Evolutionary conservation across 2,329 filamentous ascomycete genomes (phyloP), one percentile per base, ranked within the genome.

Genomic region (Fusarium ambrosium): DNA sequence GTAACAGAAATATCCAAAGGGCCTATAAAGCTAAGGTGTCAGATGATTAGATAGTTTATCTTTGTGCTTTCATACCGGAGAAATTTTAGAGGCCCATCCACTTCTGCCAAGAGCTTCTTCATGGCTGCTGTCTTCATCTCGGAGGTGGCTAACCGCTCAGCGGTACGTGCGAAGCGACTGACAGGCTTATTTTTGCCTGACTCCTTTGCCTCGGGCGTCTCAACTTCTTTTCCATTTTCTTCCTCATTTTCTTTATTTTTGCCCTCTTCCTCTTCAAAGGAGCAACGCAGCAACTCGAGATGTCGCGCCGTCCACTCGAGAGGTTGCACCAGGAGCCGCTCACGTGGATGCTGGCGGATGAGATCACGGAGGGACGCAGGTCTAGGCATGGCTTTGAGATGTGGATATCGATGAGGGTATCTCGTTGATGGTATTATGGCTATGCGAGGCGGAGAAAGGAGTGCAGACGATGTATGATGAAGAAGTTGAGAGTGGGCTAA

Each of bases 301-400:
- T 79, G 78, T 6, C 69, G 51, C 0, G 60, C 22, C 1, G 72
- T 71, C 78, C 78, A 79, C 60, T 79, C 76, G 2, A 75, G 20
- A 2, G 78, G 78, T 22, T 75, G 77, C 3, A 79, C 78, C 10
- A 73, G 70, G 18, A 79, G 66, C 4, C 78, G 78, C 65, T 79
- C 78, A 39, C 76, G 62, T 13, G 78, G 78, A 24, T 79, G 59
- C 24, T 69, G 73, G n/a, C 74, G 73, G 32, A 79, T 67, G 37
- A 79, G 62, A 34, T 76, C 72, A 58, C 73, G 27, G 8, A 79
- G 51, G 4, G 66, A 68, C 24, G 58, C n/a, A 8, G 41, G 41
- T 20, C 58, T 56, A 6, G 41, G 9, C 72, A 74, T 74, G 20
- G 16, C 27, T 37, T 11, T 48, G 8, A 10, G 22, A 48, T 27